Evolutionary conservation across 1,284 basidiomycete genomes (phyloP).

Genomic region (Takashimella tepidaria): DNA sequence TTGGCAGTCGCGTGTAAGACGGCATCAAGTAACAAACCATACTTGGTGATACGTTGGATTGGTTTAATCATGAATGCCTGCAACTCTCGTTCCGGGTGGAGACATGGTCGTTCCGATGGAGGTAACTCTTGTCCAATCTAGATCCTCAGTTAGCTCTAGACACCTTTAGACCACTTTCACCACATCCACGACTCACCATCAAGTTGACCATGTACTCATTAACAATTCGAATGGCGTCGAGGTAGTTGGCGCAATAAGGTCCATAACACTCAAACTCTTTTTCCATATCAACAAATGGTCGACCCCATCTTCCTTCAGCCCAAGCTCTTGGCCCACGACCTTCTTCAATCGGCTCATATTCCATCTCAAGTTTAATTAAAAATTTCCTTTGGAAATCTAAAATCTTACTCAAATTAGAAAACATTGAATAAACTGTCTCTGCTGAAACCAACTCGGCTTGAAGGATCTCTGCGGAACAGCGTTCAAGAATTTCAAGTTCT

Average conservation of each 20-base stretch:
- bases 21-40: slow-evolving; percentile 59
- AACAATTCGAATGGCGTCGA: slow-evolving; percentile 77
- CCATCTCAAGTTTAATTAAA: slow-evolving; percentile 87
- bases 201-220: slow-evolving; percentile 78
- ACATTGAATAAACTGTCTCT: slow-evolving; percentile 91
- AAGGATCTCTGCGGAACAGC: slow-evolving; percentile 73
- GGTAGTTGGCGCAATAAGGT: slow-evolving; percentile 96
- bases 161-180: no score
- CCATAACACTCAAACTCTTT: slow-evolving; percentile 91
- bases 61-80: slow-evolving; percentile 77
- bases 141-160: no score
- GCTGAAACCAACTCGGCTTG: slow-evolving; percentile 80
- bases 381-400: slow-evolving; percentile 94
- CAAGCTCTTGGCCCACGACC: slow-evolving; percentile 52
- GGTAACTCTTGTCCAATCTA: slow-evolving; percentile 38
- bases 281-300: slow-evolving; percentile 69
- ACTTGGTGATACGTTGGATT: slow-evolving; percentile 72
- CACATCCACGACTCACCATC: slow-evolving; percentile 56
- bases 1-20: slow-evolving; percentile 40
- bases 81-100: slow-evolving; percentile 58
- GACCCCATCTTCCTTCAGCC: slow-evolving; percentile 86
- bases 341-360: slow-evolving; percentile 58
- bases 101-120: slow-evolving; percentile 29
- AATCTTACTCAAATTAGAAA: slow-evolving; percentile 91
- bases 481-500: slow-evolving; percentile 92